Evolutionary conservation across 192 early-diverging fungal species (phyloP), one percentile per base, ranked within the genome.

Genomic region (Coemansia sp.): DNA sequence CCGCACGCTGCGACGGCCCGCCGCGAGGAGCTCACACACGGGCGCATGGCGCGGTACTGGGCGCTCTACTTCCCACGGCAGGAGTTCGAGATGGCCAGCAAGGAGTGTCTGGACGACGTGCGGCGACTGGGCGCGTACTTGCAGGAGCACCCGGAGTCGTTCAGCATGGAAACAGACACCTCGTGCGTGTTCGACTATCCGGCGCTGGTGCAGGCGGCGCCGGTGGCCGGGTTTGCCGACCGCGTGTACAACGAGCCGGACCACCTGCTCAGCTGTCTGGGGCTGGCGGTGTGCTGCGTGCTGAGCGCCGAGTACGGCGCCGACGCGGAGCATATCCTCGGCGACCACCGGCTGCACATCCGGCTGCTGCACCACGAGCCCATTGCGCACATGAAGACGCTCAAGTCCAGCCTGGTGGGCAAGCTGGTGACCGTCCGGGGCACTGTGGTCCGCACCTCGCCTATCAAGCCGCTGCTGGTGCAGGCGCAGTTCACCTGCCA

Each of bases 341-440:
- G 79, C 65, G 74, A 72, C 68, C 79, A 75, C 53, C 60, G 61
- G 16, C 61, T 84, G 57, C 77, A 79, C 41, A 68, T 88, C 11
- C 87, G 76, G 6, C 44, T 89, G 39, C 39, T 80, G 58, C 68
- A 86, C 64, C 83, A 77, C 64, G 79, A 84, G 50, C 79, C 85
- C 21, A 58, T 85, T 38, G 88, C 88, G 2, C 86, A 87, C 12
- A 81, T 90, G 64, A 91, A 91, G 70, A 79, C 90, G 52, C 74
- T 93, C 41, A 93, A 93, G 63, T 88, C 91, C 1, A 88, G 90
- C 32, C 71, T 90, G 23, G 88, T 92, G 56, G 89, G 91, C 83
- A 85, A 69, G 56, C 82, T 91, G 26, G 85, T 94, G 21, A 85
- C 83, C 37, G 81, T 94, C 6, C 83, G 88, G n/a, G 93, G 92